A percentile compares a stretch with the other conserved stretches of the same genome.
Conservation (phyloP, 2,329 filamentous ascomycete species). For the Ophioceras dolichostomum region DNA sequence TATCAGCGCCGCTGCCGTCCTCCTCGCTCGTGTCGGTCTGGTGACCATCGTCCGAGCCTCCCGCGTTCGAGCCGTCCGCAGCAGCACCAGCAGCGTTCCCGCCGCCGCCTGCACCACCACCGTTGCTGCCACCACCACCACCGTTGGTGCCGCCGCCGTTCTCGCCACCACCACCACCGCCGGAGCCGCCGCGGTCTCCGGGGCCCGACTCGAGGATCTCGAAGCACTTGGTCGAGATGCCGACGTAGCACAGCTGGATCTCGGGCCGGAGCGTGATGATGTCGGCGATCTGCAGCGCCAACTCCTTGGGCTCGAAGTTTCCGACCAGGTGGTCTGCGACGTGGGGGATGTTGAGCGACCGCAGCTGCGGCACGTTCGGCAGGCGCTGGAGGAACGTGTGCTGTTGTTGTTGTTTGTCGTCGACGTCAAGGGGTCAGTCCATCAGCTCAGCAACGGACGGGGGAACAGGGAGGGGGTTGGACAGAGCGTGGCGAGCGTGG, state of each 20-base stretch:
- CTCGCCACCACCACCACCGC: slow-evolving; percentile 5
- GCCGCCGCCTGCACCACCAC: slow-evolving; percentile 4
- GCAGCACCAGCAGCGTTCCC: too few relatives aligned
- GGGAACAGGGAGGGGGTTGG: too few relatives aligned
- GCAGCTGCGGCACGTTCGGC: slow-evolving; percentile 56
- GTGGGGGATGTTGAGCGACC: slow-evolving; percentile 26
- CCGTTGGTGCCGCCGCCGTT: slow-evolving; percentile 6
- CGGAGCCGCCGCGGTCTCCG: slow-evolving; percentile 24
- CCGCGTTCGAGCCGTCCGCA: too few relatives aligned
- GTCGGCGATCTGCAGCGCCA: slow-evolving; percentile 66
- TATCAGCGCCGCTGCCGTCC: slow-evolving; percentile 33
- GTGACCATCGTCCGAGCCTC: slow-evolving; percentile 27
- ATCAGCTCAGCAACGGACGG: too few relatives aligned
- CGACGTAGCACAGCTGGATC: slow-evolving; percentile 66
- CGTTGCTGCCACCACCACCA: slow-evolving; percentile 1
- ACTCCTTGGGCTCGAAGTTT: slow-evolving; percentile 48
- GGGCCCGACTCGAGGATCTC: slow-evolving; percentile 59
- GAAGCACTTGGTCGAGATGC: slow-evolving; percentile 66
- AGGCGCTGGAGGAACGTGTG: slow-evolving; percentile 69
- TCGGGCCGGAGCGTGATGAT: slow-evolving; percentile 67
- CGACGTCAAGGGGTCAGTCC: too few relatives aligned
- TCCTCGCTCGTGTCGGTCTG: slow-evolving; percentile 29
- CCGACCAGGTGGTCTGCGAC: slow-evolving; percentile 9
- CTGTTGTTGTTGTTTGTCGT: too few relatives aligned
- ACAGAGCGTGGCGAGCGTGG: too few relatives aligned